These are phyloP conservation scores for Uronychia binucleata DNA, from an alignment of 73 alveolate genomes.

Conservation along the genomic window DNA sequence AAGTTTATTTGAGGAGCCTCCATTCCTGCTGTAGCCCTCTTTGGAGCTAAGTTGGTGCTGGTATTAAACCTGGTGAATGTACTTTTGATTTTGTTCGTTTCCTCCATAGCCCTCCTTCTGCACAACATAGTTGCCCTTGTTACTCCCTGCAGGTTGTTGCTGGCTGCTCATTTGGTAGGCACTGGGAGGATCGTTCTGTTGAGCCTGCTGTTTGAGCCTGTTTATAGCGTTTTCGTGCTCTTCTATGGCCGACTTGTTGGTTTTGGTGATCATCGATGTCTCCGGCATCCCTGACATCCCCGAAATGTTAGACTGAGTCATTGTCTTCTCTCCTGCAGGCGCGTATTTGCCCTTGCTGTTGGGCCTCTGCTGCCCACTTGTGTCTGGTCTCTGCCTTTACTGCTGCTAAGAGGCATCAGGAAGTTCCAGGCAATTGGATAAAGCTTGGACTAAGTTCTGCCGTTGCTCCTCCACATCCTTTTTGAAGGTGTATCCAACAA, in stretches of 20 bases:
- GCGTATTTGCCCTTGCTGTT: background rate
- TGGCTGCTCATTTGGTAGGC: background rate
- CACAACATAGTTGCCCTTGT: background rate
- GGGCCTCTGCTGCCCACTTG: background rate
- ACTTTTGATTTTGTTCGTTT: background rate
- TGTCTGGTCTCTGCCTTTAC: background rate
- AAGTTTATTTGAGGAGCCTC: background rate
- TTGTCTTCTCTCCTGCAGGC: background rate
- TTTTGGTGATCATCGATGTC: background rate
- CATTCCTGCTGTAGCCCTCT: background rate
- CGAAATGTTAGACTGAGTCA: background rate
- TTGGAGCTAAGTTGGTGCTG: too few relatives aligned
- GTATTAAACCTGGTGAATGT: background rate
- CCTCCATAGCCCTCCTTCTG: background rate
- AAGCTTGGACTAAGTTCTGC: conserved; percentile 65
- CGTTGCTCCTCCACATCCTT: conserved; percentile 67
- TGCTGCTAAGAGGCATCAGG: background rate
- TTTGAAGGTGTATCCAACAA: conserved; percentile 74
- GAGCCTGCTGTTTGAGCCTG: background rate
- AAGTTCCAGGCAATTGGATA: background rate
- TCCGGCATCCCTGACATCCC: background rate
- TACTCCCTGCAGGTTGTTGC: background rate
- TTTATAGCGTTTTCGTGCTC: background rate
- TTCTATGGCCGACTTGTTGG: background rate
- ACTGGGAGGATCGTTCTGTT: background rate